Conservation (phyloP, 2,329 filamentous ascomycete species). For the Nothopassalora personata region DNA sequence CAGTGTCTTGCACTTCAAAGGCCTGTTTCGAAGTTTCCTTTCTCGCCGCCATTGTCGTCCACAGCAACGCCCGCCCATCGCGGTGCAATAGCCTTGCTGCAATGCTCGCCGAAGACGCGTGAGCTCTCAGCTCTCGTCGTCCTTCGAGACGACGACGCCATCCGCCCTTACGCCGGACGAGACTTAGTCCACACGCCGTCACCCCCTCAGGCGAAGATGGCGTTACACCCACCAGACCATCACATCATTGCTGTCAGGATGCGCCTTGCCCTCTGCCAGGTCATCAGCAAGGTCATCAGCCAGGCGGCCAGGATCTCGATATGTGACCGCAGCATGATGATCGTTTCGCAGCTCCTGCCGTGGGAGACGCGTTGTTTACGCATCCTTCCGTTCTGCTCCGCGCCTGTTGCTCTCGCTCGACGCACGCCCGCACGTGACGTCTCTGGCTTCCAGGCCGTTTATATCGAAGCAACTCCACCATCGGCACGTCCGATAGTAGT, state of each 20-base stretch:
- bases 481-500: constrained; percentile 1
- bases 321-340: constrained; percentile 4
- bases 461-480: background rate
- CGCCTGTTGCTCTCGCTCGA: background rate
- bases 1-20: background rate
- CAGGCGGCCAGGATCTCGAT: background rate
- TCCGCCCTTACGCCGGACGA: background rate
- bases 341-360: background rate
- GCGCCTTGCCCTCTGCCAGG: background rate
- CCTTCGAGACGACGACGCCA: background rate
- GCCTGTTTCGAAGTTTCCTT: background rate
- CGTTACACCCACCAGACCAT: background rate
- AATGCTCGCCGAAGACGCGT: background rate
- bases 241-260: constrained; percentile 2
- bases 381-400: background rate
- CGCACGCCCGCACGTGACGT: background rate
- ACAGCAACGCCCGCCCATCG: background rate
- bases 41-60: background rate
- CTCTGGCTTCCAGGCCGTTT: background rate
- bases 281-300: background rate
- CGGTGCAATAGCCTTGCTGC: background rate
- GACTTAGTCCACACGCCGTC: background rate
- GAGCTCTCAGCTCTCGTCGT: background rate
- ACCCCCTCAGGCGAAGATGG: background rate
- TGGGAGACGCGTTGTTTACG: constrained; percentile 6